These are phyloP conservation scores for Hypomontagnella submonticulosa DNA, from an alignment of 495 filamentous ascomycete genomes.

Conservation along the genomic window DNA sequence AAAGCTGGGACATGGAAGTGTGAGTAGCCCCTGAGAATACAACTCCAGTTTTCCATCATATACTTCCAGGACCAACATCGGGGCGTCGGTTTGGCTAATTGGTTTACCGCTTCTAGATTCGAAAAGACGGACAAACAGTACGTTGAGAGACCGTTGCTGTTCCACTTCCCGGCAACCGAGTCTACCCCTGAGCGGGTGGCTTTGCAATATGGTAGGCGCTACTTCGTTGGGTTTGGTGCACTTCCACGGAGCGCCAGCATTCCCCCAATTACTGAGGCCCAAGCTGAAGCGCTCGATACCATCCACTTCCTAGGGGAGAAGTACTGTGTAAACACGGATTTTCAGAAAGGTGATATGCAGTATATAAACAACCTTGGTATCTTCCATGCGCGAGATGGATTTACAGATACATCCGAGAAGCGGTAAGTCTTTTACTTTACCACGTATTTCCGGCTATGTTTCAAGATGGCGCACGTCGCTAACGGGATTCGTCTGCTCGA, in stretches of 20 bases:
- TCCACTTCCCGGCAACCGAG: slow-evolving; percentile 58
- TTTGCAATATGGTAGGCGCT: slow-evolving; percentile 66
- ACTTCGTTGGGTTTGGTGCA: slow-evolving; percentile 66
- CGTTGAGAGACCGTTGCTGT: slow-evolving; percentile 57
- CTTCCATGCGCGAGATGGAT: slow-evolving; percentile 62
- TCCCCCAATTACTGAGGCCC: slow-evolving; percentile 70
- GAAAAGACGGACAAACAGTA: slow-evolving; percentile 48
- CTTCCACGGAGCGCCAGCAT: slow-evolving; percentile 63
- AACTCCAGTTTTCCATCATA: neutral
- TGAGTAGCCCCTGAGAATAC: slow-evolving; percentile 45
- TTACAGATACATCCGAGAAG: slow-evolving; percentile 58
- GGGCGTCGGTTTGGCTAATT: slow-evolving; percentile 11
- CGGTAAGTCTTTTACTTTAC: slow-evolving; percentile 50
- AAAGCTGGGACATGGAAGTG: slow-evolving; percentile 68
- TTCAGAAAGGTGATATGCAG: slow-evolving; percentile 66
- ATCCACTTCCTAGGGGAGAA: slow-evolving; percentile 70
- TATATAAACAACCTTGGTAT: slow-evolving; percentile 65
- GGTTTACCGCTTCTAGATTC: slow-evolving; percentile 39
- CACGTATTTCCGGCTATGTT: neutral
- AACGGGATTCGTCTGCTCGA: slow-evolving; percentile 20
- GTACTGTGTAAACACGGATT: slow-evolving; percentile 61
- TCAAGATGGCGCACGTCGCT: neutral
- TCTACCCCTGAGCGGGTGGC: slow-evolving; percentile 61
- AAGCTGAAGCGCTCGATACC: slow-evolving; percentile 74
- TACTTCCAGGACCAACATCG: neutral